These are phyloP conservation scores for Paracamarosporium sp. DNA, from an alignment of 2,329 filamentous ascomycete species.

Conservation along the genomic window DNA sequence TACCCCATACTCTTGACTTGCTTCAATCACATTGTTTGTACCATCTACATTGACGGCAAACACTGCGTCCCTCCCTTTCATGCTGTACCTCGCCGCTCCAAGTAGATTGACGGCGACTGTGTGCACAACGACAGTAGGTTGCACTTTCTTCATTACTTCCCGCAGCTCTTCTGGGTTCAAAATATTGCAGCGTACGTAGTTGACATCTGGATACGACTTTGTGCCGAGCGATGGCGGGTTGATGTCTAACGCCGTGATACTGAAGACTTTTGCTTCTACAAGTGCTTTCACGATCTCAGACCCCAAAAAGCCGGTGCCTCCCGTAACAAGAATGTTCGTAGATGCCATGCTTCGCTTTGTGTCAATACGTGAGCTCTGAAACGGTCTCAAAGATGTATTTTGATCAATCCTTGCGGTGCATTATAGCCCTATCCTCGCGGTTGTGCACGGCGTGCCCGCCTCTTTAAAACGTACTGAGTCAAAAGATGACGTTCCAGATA, in stretches of 20 bases:
- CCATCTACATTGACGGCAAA: slow-evolving; percentile 88
- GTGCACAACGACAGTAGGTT: slow-evolving; percentile 87
- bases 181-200: slow-evolving; percentile 50
- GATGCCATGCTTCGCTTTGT: slow-evolving; percentile 26
- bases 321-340: slow-evolving; percentile 52
- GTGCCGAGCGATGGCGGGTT: slow-evolving; percentile 43
- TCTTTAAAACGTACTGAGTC: no score
- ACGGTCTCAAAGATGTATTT: no score
- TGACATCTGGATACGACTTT: slow-evolving; percentile 29
- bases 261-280: slow-evolving; percentile 43
- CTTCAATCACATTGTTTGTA: slow-evolving; percentile 77
- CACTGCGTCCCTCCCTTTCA: slow-evolving; percentile 60
- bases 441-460: no score
- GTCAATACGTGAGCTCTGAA: no score
- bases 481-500: no score
- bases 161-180: slow-evolving; percentile 41
- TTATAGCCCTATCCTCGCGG: no score
- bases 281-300: slow-evolving; percentile 49
- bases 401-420: no score
- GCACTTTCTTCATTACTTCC: slow-evolving; percentile 64
- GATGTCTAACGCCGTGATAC: slow-evolving; percentile 50
- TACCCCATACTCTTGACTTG: slow-evolving; percentile 72
- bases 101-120: slow-evolving; percentile 68
- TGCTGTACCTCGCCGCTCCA: slow-evolving; percentile 48
- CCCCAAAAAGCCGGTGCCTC: slow-evolving; percentile 57